Evolutionary conservation across 805 yeast species (phyloP).

Genomic region (Spathaspora gorwiae): DNA sequence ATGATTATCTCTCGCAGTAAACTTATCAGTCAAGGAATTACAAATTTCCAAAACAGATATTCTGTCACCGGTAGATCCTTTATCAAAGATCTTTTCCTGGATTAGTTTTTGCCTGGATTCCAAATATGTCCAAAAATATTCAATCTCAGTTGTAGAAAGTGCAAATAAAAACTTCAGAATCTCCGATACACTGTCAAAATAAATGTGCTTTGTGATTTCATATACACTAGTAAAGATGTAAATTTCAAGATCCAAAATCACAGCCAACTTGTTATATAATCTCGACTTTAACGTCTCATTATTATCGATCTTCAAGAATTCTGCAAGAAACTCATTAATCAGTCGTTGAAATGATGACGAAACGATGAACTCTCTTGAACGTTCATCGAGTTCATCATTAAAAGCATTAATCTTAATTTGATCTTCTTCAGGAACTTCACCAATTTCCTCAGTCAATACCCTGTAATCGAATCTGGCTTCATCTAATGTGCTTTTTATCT

Average conservation of each 20-base stretch:
- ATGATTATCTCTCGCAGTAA: constrained; percentile 8
- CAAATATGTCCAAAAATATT: constrained; percentile 33
- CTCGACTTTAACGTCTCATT: not conserved
- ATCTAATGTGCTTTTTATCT: constrained; percentile 1
- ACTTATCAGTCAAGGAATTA: constrained; percentile 32
- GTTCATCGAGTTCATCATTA: constrained; percentile 18
- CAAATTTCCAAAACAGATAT: constrained; percentile 37
- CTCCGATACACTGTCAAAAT: constrained; percentile 21
- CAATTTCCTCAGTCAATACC: not conserved
- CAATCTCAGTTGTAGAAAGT: constrained; percentile 16
- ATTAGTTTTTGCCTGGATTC: constrained; percentile 29
- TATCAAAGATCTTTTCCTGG: constrained; percentile 20
- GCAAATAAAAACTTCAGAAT: constrained; percentile 20
- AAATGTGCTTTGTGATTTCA: constrained; percentile 17
- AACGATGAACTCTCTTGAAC: constrained; percentile 17
- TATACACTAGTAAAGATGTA: constrained; percentile 11
- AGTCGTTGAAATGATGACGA: constrained; percentile 17
- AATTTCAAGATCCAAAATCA: constrained; percentile 25
- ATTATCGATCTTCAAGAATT: not conserved
- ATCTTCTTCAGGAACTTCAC: constrained; percentile 3
- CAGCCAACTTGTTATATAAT: constrained; percentile 11
- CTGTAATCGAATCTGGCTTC: not conserved
- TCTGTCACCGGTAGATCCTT: constrained; percentile 27
- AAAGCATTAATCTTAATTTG: constrained; percentile 15
- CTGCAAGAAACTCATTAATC: not conserved